These are phyloP conservation scores for Lichenothelia convexa DNA, from an alignment of 495 filamentous ascomycete genomes.

Conservation along the genomic window DNA sequence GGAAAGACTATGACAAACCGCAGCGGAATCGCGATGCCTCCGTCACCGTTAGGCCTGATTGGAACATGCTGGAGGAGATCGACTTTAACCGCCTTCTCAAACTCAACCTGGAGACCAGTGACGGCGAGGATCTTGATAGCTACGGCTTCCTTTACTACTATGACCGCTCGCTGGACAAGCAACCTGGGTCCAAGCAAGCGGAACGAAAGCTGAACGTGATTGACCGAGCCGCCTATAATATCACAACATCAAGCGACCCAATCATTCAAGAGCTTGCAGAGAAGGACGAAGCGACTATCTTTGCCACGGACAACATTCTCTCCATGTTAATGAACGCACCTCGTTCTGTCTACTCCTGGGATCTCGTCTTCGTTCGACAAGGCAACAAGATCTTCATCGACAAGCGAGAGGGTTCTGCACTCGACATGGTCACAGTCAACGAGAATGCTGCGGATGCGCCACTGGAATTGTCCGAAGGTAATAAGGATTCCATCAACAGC, in stretches of 20 bases:
- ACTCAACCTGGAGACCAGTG: slow-evolving; percentile 82
- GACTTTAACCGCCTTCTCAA: slow-evolving; percentile 90
- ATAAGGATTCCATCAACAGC: slow-evolving; percentile 87
- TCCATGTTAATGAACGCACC: slow-evolving; percentile 99
- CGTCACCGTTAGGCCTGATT: slow-evolving; percentile 84
- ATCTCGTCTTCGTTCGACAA: slow-evolving; percentile 77
- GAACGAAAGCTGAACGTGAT: slow-evolving; percentile 74
- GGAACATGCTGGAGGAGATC: slow-evolving; percentile 93
- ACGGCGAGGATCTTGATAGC: slow-evolving; percentile 83
- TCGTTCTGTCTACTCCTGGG: slow-evolving; percentile 91
- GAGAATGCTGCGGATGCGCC: slow-evolving; percentile 97
- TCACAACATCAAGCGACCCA: slow-evolving; percentile 86
- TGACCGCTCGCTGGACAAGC: slow-evolving; percentile 84
- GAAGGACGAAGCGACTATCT: slow-evolving; percentile 91
- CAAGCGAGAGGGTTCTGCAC: slow-evolving; percentile 79
- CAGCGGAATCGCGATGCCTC: slow-evolving; percentile 88
- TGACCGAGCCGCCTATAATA: slow-evolving; percentile 92
- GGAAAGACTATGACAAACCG: slow-evolving; percentile 98
- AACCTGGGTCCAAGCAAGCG: slow-evolving; percentile 58
- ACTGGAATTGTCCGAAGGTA: slow-evolving; percentile 73
- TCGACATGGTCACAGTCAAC: slow-evolving; percentile 98
- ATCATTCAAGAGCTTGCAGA: slow-evolving; percentile 94
- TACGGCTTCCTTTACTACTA: slow-evolving; percentile 98
- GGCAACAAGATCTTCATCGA: slow-evolving; percentile 96
- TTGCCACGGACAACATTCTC: slow-evolving; percentile 88